Evolutionary conservation across 805 yeast species (phyloP), one percentile per base, ranked within the genome.

Genomic region (Metschnikowia chrysomelidarum): DNA sequence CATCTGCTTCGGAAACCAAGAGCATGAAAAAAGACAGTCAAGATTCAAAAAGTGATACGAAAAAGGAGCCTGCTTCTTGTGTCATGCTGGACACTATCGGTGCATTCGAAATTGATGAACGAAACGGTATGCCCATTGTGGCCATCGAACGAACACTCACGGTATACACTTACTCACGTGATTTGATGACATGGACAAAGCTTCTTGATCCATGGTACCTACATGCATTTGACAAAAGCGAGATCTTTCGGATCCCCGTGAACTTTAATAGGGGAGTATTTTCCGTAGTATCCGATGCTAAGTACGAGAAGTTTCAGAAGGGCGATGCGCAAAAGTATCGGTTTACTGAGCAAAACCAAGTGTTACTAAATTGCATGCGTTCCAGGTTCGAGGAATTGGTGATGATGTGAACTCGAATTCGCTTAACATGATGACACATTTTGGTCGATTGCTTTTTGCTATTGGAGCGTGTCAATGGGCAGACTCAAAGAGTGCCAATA

Each of bases 111-210:
- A 30, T 75, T 1, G 54, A 59, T 19, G 46, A 47, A 2, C 40
- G 42, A 4, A 53, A 56, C 16, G 80, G 80, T 0, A 33, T 62
- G 7, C 73, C 79, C 4, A 46, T 67, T 9, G 63, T 76, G 1
- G 51, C 63, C 18, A 39, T 76, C 24, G 64, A 59, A 5, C 47
- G 43, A 19, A 38, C 50, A 3, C 46, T 51, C 23, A 67, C 67
- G 24, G 65, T 71, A 0, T 78, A 57, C 49, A 46, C 54, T 9
- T 80, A 62, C 46, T 67, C 73, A 6, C n/a, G 39, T 2, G 62
- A 56, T 5, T 44, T 79, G 37, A 57, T 52, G 36, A 51, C 57
- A 8, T 80, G 86, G 86, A 53, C 60, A 1, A 67, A 59, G 38
- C 49, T 68, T 0, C 39, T 76, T 14, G 82, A 79, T 34, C 55